These are phyloP conservation scores for Gremmenia infestans DNA, from an alignment of 2,329 filamentous ascomycete genomes.

Conservation along the genomic window DNA sequence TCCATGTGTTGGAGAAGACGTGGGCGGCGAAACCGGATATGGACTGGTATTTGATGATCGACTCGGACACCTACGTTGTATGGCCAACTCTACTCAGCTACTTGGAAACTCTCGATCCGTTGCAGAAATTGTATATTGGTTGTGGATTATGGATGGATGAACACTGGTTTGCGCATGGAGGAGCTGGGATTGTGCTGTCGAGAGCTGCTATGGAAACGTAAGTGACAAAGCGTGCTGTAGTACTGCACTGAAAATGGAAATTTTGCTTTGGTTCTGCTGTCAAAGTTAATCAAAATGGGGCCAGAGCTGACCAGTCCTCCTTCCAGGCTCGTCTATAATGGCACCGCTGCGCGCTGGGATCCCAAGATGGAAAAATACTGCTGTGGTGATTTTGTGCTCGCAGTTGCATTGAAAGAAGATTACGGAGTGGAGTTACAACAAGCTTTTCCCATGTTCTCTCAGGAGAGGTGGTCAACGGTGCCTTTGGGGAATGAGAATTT, in stretches of 20 bases:
- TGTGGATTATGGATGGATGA: constrained; percentile 42
- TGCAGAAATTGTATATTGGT: constrained; percentile 46
- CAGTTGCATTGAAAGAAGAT: constrained; percentile 40
- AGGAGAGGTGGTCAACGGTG: constrained; percentile 48
- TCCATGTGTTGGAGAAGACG: constrained; percentile 52
- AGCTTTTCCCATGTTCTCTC: constrained; percentile 50
- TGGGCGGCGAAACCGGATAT: constrained; percentile 44
- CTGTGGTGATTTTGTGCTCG: constrained; percentile 50
- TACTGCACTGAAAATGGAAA: background rate
- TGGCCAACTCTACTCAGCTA: constrained; percentile 43
- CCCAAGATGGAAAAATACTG: constrained; percentile 37
- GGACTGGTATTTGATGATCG: constrained; percentile 54
- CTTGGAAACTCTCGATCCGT: constrained; percentile 11
- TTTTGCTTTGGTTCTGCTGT: background rate
- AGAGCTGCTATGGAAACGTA: constrained; percentile 47
- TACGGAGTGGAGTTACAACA: constrained; percentile 39
- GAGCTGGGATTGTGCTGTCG: constrained; percentile 50
- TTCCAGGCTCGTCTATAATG: constrained; percentile 32
- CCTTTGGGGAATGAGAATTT: constrained; percentile 36
- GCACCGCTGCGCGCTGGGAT: constrained; percentile 45
- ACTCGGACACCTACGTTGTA: constrained; percentile 51
- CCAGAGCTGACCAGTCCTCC: background rate
- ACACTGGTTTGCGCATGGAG: constrained; percentile 49
- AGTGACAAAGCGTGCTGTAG: constrained; percentile 39
- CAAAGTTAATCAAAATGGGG: background rate